Evolutionary conservation across 176 grass and related monocot genomes (phyloP).

Genomic region (Aegilops bicornis): DNA sequence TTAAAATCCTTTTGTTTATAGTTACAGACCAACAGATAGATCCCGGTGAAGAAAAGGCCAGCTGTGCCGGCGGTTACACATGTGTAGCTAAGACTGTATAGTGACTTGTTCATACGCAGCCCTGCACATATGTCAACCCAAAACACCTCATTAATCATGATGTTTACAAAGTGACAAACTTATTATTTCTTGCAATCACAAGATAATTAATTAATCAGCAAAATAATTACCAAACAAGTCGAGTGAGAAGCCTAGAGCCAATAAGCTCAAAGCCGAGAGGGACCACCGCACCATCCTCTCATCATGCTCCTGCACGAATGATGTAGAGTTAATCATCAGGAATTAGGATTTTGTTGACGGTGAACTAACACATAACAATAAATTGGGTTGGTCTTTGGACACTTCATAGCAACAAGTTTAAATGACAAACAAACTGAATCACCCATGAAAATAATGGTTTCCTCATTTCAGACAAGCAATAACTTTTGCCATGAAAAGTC

Average conservation of each 20-base stretch:
- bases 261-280: slow-evolving; percentile 48
- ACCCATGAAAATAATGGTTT: background rate
- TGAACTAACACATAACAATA: background rate
- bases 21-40: slow-evolving; percentile 69
- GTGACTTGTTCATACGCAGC: slow-evolving; percentile 69
- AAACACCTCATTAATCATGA: background rate
- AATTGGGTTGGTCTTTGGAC: background rate
- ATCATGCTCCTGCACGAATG: slow-evolving; percentile 45
- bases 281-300: slow-evolving; percentile 58
- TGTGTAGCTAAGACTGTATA: slow-evolving; percentile 79
- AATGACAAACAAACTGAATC: background rate
- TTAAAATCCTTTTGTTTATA: background rate
- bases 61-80: slow-evolving; percentile 60
- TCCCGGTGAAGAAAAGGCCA: slow-evolving; percentile 54
- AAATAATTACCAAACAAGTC: slow-evolving; percentile 56
- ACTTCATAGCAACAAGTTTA: background rate
- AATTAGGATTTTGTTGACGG: background rate
- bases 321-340: background rate
- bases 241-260: slow-evolving; percentile 54
- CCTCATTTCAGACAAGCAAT: background rate
- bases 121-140: slow-evolving; percentile 22
- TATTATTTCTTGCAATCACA: background rate
- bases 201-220: background rate
- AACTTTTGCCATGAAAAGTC: background rate
- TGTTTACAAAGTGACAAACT: background rate